A percentile compares a stretch with the other conserved stretches of the same genome.
These are phyloP conservation scores for Yarrowia keelungensis DNA, from an alignment of 805 yeast genomes.

Conservation along the genomic window DNA sequence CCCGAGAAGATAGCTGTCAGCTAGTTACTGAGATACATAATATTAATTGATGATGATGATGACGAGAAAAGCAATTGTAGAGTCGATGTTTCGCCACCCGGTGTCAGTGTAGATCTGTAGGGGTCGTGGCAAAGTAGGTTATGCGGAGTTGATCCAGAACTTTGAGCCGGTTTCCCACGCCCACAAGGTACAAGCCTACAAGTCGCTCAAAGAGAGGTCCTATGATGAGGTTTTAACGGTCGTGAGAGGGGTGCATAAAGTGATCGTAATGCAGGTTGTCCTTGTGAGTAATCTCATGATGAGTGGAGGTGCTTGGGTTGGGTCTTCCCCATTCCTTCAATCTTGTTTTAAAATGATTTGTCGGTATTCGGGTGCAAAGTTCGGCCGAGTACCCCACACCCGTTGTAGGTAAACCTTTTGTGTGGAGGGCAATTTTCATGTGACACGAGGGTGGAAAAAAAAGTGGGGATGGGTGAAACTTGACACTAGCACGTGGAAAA, in stretches of 20 bases:
- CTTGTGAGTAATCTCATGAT: not conserved
- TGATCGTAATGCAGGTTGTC: not conserved
- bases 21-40: conserved; percentile 18
- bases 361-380: conserved; percentile 33
- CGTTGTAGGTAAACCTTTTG: conserved; percentile 28
- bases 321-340: conserved; percentile 21
- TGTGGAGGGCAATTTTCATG: conserved; percentile 6
- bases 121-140: conserved; percentile 2
- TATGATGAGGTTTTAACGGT: not conserved
- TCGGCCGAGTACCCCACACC: conserved; percentile 38
- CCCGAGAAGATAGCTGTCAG: conserved; percentile 23
- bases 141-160: conserved; percentile 10
- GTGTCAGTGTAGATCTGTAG: not conserved
- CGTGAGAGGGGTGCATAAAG: conserved; percentile 8
- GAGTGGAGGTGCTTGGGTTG: not conserved
- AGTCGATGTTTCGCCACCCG: not conserved
- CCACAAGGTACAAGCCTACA: too few relatives aligned
- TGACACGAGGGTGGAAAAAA: not conserved
- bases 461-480: conserved; percentile 25
- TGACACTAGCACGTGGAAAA: conserved; percentile 19
- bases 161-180: not conserved
- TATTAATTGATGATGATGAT: conserved; percentile 22
- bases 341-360: conserved; percentile 34
- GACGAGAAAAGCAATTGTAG: conserved; percentile 2
- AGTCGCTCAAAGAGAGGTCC: not conserved